Conservation (phyloP, 2,329 filamentous ascomycete species). For the Dendryphion nanum region DNA sequence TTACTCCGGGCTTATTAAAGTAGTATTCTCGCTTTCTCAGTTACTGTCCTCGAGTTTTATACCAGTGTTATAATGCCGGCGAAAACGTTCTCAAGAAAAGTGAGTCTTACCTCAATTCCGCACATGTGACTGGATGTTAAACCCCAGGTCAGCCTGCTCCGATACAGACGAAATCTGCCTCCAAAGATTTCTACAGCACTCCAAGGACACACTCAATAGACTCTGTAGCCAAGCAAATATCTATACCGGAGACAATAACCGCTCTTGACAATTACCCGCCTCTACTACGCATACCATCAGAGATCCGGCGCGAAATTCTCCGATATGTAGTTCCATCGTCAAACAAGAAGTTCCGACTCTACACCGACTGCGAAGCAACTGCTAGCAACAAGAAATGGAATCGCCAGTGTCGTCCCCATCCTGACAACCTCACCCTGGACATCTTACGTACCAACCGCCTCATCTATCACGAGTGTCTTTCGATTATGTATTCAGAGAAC, state of each 20-base stretch:
- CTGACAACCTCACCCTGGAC: slow-evolving; percentile 34
- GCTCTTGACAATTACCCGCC: slow-evolving; percentile 36
- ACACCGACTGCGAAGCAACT: slow-evolving; percentile 43
- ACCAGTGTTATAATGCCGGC: slow-evolving; percentile 29
- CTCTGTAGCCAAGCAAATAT: slow-evolving; percentile 34
- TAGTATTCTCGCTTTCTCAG: too few species aligned
- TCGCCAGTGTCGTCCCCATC: slow-evolving; percentile 32
- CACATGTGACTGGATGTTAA: slow-evolving; percentile 12
- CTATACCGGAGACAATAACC: slow-evolving; percentile 37
- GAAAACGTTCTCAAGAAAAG: slow-evolving; percentile 35
- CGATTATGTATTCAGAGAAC: slow-evolving; percentile 40
- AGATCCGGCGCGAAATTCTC: slow-evolving; percentile 39
- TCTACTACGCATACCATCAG: slow-evolving; percentile 38
- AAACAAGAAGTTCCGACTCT: slow-evolving; percentile 45
- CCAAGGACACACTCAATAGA: slow-evolving; percentile 27
- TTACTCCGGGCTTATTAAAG: background rate
- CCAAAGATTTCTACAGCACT: slow-evolving; percentile 26
- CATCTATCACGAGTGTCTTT: slow-evolving; percentile 40
- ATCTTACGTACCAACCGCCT: slow-evolving; percentile 37
- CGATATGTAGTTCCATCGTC: slow-evolving; percentile 38
- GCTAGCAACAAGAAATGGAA: slow-evolving; percentile 40
- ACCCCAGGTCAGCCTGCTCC: slow-evolving; percentile 26
- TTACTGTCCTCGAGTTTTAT: background rate
- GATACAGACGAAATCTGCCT: slow-evolving; percentile 18
- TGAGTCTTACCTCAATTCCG: slow-evolving; percentile 18